Conservation (phyloP, 805 yeast species). For the Ogataea nitratoaversa region DNA sequence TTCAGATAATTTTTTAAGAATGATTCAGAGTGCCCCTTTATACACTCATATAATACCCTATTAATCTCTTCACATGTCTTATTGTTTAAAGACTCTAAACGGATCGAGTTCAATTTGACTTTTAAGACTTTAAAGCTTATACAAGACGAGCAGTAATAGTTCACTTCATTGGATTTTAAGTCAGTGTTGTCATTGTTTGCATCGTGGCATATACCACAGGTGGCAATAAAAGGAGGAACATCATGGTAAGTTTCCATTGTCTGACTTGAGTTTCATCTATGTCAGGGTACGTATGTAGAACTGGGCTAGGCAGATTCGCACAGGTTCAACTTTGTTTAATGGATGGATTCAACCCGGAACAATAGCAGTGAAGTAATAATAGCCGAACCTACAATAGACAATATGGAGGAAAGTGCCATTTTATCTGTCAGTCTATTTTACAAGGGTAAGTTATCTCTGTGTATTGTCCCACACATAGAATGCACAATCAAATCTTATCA, state of each 20-base stretch:
- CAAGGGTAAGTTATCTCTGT: no score
- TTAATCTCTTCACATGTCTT: slow-evolving; percentile 19
- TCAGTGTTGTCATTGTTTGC: background rate
- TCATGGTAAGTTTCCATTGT: background rate
- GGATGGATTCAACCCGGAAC: no score
- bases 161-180: slow-evolving; percentile 2
- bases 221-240: background rate
- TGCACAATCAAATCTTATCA: no score
- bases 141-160: slow-evolving; percentile 25
- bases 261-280: no score
- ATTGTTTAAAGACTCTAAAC: slow-evolving; percentile 16
- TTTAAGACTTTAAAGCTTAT: slow-evolving; percentile 25
- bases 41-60: slow-evolving; percentile 22
- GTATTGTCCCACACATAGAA: no score
- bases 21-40: slow-evolving; percentile 19
- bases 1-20: slow-evolving; percentile 16
- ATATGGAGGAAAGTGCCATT: no score
- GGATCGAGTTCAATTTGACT: slow-evolving; percentile 18
- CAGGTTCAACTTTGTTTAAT: no score
- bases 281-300: no score
- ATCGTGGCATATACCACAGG: slow-evolving; percentile 19
- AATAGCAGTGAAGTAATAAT: no score
- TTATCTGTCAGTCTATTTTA: no score
- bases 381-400: no score
- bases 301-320: no score